A percentile compares a stretch with the other conserved stretches of the same genome.
Conservation (phyloP, 2,329 filamentous ascomycete genomes). For the Chaetomium globosum region DNA sequence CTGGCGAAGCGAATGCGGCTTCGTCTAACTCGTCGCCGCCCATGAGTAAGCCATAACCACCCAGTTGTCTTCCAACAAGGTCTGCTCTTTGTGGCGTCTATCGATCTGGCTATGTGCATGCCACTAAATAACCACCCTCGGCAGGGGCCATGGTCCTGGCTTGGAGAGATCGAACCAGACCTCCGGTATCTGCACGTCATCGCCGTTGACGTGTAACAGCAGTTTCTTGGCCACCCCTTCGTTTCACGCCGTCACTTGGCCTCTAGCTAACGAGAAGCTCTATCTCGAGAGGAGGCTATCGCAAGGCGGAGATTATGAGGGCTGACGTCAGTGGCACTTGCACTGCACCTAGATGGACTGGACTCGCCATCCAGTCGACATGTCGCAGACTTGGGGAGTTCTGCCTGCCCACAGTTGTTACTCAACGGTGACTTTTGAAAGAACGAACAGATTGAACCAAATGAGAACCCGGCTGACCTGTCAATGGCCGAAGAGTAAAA, state of each 20-base stretch:
- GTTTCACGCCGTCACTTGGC: slow-evolving; percentile 1
- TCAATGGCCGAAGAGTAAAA: not conserved
- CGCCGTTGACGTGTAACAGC: slow-evolving; percentile 30
- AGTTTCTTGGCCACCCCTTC: slow-evolving; percentile 34
- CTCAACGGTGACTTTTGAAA: not conserved
- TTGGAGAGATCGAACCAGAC: slow-evolving; percentile 23
- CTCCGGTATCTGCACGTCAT: slow-evolving; percentile 26
- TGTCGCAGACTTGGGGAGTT: not conserved
- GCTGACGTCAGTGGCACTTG: not conserved
- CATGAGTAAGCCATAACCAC: not conserved
- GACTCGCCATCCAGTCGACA: not conserved
- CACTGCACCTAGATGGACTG: not conserved
- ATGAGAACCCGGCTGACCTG: not conserved
- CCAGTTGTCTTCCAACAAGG: not conserved
- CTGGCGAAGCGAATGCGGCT: not conserved
- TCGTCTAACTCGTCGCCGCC: not conserved
- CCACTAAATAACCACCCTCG: slow-evolving; percentile 22
- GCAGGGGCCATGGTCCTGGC: slow-evolving; percentile 19
- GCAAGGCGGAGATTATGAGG: too few relatives aligned
- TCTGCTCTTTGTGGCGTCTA: slow-evolving; percentile 12
- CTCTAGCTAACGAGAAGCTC: not conserved
- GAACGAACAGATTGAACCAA: not conserved
- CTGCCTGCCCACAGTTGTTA: not conserved
- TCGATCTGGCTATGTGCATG: slow-evolving; percentile 30
- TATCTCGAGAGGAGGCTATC: slow-evolving; percentile 1